Percentiles rank a stretch among this genome's conserved stretches.
These are phyloP conservation scores for Monilinia aucupariae DNA, from an alignment of 2,329 filamentous ascomycete species.

Conservation along the genomic window DNA sequence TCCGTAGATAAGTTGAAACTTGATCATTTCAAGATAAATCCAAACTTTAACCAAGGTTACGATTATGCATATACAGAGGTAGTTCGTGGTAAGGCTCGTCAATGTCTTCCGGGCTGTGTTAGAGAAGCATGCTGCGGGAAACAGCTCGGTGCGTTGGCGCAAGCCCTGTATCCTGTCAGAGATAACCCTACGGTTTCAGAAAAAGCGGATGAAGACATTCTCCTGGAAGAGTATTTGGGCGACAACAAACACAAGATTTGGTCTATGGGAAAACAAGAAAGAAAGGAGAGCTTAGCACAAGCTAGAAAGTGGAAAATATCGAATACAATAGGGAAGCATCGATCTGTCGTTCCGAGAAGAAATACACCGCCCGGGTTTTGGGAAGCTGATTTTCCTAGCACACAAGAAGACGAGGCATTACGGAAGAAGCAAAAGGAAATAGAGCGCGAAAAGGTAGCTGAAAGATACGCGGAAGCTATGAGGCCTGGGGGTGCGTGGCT, in stretches of 20 bases:
- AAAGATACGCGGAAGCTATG: constrained; percentile 78
- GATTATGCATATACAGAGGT: constrained; percentile 57
- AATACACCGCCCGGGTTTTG: constrained; percentile 82
- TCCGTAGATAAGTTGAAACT: constrained; percentile 39
- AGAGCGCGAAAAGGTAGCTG: constrained; percentile 60
- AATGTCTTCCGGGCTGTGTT: constrained; percentile 57
- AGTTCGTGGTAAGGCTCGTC: constrained; percentile 53
- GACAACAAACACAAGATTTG: constrained; percentile 52
- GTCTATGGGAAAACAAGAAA: constrained; percentile 54
- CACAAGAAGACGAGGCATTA: constrained; percentile 70
- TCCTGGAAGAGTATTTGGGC: constrained; percentile 54
- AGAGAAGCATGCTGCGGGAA: constrained; percentile 49
- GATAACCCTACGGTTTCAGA: constrained; percentile 27
- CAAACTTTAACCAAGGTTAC: constrained; percentile 51
- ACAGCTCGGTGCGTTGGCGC: constrained; percentile 32
- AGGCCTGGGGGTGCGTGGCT: constrained; percentile 69
- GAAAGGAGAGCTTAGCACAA: constrained; percentile 63
- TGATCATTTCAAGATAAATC: constrained; percentile 61
- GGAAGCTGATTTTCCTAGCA: constrained; percentile 82
- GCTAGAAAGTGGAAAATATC: constrained; percentile 70
- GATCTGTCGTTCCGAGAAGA: constrained; percentile 65
- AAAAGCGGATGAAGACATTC: constrained; percentile 41
- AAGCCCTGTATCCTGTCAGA: constrained; percentile 22
- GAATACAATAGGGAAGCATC: constrained; percentile 70
- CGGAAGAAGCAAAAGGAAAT: constrained; percentile 58